Evolutionary conservation across 768 basidiomycete genomes (phyloP).

Genomic region (Mycena leptocephala): DNA sequence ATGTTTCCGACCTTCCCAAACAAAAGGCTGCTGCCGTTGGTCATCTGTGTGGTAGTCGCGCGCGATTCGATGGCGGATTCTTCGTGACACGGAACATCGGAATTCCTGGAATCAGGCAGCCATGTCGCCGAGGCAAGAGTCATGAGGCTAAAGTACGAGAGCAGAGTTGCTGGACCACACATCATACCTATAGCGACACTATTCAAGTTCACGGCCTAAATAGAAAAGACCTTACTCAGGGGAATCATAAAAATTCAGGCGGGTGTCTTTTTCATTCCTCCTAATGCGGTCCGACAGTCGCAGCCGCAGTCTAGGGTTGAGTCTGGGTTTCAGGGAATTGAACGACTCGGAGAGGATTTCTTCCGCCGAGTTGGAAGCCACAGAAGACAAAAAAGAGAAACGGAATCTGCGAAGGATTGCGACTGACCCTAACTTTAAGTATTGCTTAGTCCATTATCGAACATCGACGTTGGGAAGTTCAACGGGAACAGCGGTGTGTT

Average conservation of each 20-base stretch:
- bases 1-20: slow-evolving; percentile 6
- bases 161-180: not conserved
- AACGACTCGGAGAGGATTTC: too few relatives aligned
- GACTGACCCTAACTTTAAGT: too few relatives aligned
- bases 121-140: not conserved
- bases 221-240: not conserved
- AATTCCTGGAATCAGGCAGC: not conserved
- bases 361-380: too few relatives aligned
- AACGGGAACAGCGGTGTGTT: too few relatives aligned
- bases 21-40: not conserved
- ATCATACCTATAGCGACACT: not conserved
- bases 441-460: too few relatives aligned
- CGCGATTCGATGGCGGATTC: not conserved
- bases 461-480: too few relatives aligned
- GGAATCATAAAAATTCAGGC: not conserved
- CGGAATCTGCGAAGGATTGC: too few relatives aligned
- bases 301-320: not conserved
- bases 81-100: not conserved
- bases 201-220: not conserved
- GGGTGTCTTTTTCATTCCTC: not conserved
- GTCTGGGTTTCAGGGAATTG: too few relatives aligned
- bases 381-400: too few relatives aligned
- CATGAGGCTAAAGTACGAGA: not conserved
- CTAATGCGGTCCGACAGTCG: not conserved
- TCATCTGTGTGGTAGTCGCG: not conserved